Base-by-base conservation (phyloP, 140 eudicot species). In the Anethum foeniculum region DNA sequence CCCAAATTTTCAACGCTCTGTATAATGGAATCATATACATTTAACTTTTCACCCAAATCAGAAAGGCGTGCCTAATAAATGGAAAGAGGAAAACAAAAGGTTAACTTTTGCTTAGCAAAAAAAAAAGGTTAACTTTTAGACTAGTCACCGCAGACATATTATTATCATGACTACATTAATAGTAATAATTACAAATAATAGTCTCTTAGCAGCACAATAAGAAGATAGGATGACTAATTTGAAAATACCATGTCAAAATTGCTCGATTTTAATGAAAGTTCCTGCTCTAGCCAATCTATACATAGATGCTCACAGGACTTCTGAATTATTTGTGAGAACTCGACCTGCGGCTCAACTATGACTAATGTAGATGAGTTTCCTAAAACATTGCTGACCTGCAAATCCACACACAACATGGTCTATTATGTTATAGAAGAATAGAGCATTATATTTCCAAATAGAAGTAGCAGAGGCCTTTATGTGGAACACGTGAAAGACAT, bases 281-380 rank as follows among this genome's bases (percentile, higher is more conserved):
- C 99, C 75, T 88, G 91, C 79, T 85, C 89, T 82, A 95, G 89
- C 99, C 99, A 95, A 81, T 85, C 85, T 41, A 79, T 82, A 90
- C 92, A 90, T 79, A 93, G 82, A 83, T 89, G 84, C 85, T 84
- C 88, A 76, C 91, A 85, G 75, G 93, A 86, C 68, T 88, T 91
- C 82, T 83, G 90, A 64, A 95, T 68, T 28, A 85, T 86, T 77
- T 86, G 80, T 64, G 88, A 85, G 80, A 95, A 89, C 82, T 79
- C 82, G 21, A 30, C 83, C 78, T 80, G 79, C 71, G 86, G 82
- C 77, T 81, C 90, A 80, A 86, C 85, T 83, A 81, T 73, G 68
- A 84, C 85, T 77, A 81, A 76, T 75, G 82, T 80, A 76, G 76
- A 84, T 80, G 87, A 79, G 80, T 77, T 82, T 75, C 68, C 82